Conservation (phyloP, 441 rosid species). For the Omphalea diandra region DNA sequence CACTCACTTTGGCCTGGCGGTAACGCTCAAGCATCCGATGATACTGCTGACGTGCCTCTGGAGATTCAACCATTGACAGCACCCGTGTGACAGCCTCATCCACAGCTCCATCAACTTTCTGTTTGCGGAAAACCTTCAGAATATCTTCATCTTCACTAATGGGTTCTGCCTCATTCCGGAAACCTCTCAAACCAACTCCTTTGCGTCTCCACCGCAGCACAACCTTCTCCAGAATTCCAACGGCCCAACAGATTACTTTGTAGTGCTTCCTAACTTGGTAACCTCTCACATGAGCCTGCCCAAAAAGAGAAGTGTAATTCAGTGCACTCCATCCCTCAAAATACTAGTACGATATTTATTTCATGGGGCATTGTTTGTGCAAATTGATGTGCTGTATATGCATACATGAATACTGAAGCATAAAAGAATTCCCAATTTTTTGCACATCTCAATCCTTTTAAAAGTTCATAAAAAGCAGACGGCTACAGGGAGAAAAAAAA, state of each 20-base stretch:
- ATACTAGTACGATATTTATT: not conserved
- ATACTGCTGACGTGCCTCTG: constrained; percentile 83
- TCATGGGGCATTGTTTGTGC: not conserved
- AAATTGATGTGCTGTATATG: constrained; percentile 1
- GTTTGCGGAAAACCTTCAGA: constrained; percentile 82
- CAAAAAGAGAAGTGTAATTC: constrained; percentile 13
- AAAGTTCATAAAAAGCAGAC: not conserved
- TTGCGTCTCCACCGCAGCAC: constrained; percentile 87
- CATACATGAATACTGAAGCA: not conserved
- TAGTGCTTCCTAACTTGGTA: constrained; percentile 84
- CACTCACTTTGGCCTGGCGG: constrained; percentile 73
- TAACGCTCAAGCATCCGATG: constrained; percentile 73
- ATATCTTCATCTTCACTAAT: constrained; percentile 82
- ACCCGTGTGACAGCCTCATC: constrained; percentile 86
- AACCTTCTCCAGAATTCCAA: constrained; percentile 74
- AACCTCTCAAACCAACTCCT: constrained; percentile 82
- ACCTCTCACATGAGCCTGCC: constrained; percentile 93
- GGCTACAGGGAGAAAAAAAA: constrained; percentile 6
- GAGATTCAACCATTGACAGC: constrained; percentile 73
- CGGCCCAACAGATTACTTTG: constrained; percentile 89
- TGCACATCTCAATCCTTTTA: not conserved
- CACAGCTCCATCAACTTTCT: constrained; percentile 76
- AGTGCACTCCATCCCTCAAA: not conserved
- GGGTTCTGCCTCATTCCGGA: constrained; percentile 42
- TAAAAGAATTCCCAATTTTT: not conserved